These are phyloP conservation scores for Cydonia oblonga DNA, from an alignment of 331 rosid genomes.

Conservation along the genomic window DNA sequence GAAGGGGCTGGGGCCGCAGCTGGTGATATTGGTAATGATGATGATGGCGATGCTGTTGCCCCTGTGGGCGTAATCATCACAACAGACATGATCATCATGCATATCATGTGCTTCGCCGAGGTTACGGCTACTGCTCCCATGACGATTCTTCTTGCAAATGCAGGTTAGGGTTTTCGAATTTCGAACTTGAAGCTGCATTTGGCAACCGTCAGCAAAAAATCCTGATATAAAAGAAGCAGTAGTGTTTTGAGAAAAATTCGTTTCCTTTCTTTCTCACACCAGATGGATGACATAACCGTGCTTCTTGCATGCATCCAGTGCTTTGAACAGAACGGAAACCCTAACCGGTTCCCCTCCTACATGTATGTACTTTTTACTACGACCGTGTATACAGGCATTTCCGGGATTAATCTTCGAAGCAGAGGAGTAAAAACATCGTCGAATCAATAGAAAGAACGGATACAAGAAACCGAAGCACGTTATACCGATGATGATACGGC, in stretches of 20 bases:
- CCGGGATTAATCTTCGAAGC: no score
- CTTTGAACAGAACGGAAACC: neutral
- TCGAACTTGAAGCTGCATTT: neutral
- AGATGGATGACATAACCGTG: conserved; percentile 29
- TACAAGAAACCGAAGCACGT: neutral
- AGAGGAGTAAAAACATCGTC: no score
- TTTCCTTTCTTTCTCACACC: conserved; percentile 17
- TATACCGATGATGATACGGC: neutral
- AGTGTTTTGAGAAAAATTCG: conserved; percentile 8
- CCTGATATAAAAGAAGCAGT: neutral
- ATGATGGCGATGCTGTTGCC: neutral
- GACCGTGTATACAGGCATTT: no score
- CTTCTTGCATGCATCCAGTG: conserved; percentile 22
- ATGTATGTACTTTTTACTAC: neutral
- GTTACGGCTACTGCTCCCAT: conserved; percentile 12
- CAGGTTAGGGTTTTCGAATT: neutral
- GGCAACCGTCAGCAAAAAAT: neutral
- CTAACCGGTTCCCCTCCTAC: neutral
- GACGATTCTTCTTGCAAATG: neutral
- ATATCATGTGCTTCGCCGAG: conserved; percentile 4
- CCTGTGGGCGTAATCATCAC: neutral
- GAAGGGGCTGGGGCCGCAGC: neutral
- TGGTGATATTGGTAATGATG: neutral
- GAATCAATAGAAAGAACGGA: no score
- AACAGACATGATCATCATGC: neutral